phyloP scores from a whole-genome alignment of 2,329 filamentous ascomycete species.

The Calonectria pteridis region DNA sequence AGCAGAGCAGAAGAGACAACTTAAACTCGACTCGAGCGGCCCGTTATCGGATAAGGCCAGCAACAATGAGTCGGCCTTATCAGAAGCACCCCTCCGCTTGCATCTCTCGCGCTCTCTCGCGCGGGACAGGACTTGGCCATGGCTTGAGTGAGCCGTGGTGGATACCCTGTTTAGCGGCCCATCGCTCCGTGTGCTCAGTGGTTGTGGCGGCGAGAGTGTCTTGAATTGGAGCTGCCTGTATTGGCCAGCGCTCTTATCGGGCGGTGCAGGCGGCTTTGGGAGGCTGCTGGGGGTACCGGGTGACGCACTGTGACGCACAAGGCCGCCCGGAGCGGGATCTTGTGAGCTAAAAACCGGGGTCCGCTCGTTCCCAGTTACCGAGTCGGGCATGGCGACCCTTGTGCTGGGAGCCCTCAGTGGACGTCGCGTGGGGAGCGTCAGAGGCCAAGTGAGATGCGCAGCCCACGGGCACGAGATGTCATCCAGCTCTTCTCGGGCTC shows the following conservation, averaged over 20 bases:
- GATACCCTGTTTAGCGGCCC: conserved; percentile 2
- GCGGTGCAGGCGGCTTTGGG: background rate
- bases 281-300: background rate
- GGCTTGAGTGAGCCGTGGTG: conserved; percentile 8
- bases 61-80: conserved; percentile 31
- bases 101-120: background rate
- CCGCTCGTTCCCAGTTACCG: conserved; percentile 9
- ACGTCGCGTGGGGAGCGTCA: background rate
- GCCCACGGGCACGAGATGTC: background rate
- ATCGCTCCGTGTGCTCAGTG: background rate
- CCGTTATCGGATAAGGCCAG: conserved; percentile 35
- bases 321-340: conserved; percentile 33
- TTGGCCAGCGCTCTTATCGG: conserved; percentile 45
- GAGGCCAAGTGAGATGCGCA: background rate
- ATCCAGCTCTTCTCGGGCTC: background rate
- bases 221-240: conserved; percentile 36
- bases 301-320: conserved; percentile 38
- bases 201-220: conserved; percentile 8
- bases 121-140: background rate
- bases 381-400: conserved; percentile 6
- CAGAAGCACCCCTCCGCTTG: conserved; percentile 17
- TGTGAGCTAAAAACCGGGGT: conserved; percentile 44
- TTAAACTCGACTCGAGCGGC: background rate
- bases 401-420: conserved; percentile 7
- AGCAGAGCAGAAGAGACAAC: background rate